Evolutionary conservation across 345 rosid genomes (phyloP).

Genomic region (Conringia planisiliqua): DNA sequence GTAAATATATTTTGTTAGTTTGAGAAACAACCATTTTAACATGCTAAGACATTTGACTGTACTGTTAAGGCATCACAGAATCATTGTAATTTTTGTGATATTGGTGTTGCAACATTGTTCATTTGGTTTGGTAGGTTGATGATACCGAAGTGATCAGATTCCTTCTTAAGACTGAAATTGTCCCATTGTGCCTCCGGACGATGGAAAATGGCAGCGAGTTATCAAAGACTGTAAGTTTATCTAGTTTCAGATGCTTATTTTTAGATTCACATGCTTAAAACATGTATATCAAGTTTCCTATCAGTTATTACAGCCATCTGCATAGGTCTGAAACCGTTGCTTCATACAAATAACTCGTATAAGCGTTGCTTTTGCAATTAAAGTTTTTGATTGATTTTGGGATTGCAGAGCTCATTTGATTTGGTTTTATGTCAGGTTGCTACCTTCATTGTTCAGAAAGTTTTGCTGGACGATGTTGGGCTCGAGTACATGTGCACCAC

Average conservation of each 20-base stretch:
- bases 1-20: not conserved
- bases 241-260: conserved; percentile 9
- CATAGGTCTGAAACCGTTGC: not conserved
- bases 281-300: conserved; percentile 4
- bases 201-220: conserved; percentile 47
- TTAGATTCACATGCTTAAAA: conserved; percentile 8
- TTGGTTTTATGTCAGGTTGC: conserved; percentile 64
- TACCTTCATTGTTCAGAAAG: conserved; percentile 81
- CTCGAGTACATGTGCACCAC: conserved; percentile 82
- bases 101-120: conserved; percentile 11
- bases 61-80: not conserved
- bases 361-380: conserved; percentile 6
- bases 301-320: not conserved
- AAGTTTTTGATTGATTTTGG: conserved; percentile 2
- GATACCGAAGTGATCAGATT: conserved; percentile 37
- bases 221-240: conserved; percentile 52
- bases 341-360: not conserved
- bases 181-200: conserved; percentile 49
- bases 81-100: not conserved
- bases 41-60: conserved; percentile 11
- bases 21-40: conserved; percentile 9
- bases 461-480: conserved; percentile 83
- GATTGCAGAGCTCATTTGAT: not conserved
- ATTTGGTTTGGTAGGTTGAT: conserved; percentile 38
- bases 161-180: conserved; percentile 40